These are phyloP conservation scores for Kazachstania sp. DNA, from an alignment of 1,139 yeast genomes.

Conservation along the genomic window DNA sequence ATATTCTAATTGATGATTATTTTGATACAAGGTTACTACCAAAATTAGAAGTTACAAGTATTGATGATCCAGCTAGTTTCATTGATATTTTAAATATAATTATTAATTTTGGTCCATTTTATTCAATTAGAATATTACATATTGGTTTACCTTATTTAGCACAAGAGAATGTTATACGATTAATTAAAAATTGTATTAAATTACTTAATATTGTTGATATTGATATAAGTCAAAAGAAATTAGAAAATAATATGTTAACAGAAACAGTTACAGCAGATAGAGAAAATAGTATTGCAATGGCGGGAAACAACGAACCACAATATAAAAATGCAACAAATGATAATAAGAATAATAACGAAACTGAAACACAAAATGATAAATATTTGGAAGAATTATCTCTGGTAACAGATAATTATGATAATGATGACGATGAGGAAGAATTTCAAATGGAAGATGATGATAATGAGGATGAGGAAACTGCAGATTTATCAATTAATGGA, in stretches of 20 bases:
- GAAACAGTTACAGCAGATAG: neutral
- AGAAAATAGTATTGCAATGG: neutral
- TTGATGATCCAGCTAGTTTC: neutral
- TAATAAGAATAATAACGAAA: neutral
- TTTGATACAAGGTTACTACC: slow-evolving; percentile 2
- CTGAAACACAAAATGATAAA: slow-evolving; percentile 8
- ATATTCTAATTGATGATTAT: slow-evolving; percentile 1
- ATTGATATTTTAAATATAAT: neutral
- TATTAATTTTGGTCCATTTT: slow-evolving; percentile 4
- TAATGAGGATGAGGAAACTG: neutral
- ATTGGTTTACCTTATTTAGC: slow-evolving; percentile 1
- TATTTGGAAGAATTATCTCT: slow-evolving; percentile 14
- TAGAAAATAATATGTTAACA: neutral
- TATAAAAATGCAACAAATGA: neutral
- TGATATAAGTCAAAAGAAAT: neutral
- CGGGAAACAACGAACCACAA: neutral
- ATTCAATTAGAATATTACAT: slow-evolving; percentile 1
- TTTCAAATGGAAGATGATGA: slow-evolving; percentile 4
- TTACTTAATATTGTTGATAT: neutral
- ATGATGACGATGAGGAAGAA: slow-evolving; percentile 6
- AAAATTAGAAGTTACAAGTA: neutral
- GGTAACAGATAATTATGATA: slow-evolving; percentile 3
- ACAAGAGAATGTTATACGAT: neutral
- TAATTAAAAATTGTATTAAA: neutral
- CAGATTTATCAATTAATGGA: neutral